Evolutionary conservation across 2,329 filamentous ascomycete genomes (phyloP), one percentile per base, ranked within the genome.

Genomic region (Colletotrichum abscissum): DNA sequence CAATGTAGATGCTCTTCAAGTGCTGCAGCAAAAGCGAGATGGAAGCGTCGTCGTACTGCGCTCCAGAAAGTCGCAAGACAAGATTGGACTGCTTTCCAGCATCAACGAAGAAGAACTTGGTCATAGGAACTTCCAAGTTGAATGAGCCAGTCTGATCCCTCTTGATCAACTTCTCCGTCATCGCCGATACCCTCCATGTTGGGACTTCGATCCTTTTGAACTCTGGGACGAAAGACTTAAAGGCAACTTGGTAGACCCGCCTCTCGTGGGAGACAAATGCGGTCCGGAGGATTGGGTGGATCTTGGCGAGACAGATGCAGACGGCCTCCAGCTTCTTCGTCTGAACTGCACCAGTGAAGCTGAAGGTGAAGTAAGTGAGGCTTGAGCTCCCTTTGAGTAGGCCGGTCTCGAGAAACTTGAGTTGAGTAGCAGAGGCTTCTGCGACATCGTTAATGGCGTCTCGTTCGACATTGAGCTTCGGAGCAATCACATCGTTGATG

Each of bases 241-340:
- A 78, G 42, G 86, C 83, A 0, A 86, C 86, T 76, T 89, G 88
- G 75, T 86, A 88, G 0, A 89, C 80, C 2, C 81, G 82, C 7
- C 86, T 82, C 12, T 84, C 82, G 59, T 88, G 83, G 0, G 83
- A 79, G 2, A 87, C 82, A 67, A 91, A 91, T 0, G 86, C 85
- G 0, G 90, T 90, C 26, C 89, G 86, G 8, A 92, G 82, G 33
- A 89, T 87, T 0, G 87, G 85, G 55, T 89, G 88, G 46, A 86
- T 81, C 42, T 79, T 79, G 0, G 81, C 80, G 9, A 89, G 80
- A 14, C 82, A 82, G 26, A 82, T 80, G 75, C 87, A 89, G 0
- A 87, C 86, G 1, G 82, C 81, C 71, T 88, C 84, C 1, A 89
- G 82, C 72, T 83, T 85, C 55, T 82, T 81, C 57, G 79, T 76